These are phyloP conservation scores for Bidens hawaiensis DNA, from an alignment of 140 eudicot genomes.

Conservation along the genomic window DNA sequence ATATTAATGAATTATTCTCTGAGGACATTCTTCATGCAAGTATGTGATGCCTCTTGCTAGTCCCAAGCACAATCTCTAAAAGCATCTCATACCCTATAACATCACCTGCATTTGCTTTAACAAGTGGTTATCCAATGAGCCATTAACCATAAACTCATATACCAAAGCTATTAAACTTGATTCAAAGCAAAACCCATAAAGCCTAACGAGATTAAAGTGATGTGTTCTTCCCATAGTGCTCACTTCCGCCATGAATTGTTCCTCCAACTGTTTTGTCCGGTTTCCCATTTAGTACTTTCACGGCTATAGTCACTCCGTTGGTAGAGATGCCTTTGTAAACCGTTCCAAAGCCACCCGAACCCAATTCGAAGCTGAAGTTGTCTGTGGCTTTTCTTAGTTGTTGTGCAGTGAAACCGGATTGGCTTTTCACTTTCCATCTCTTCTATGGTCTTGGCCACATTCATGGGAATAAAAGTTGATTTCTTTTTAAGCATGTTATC, in stretches of 20 bases:
- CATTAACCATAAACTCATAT: too few species aligned
- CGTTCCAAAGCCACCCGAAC: conserved; percentile 35
- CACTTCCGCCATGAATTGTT: conserved; percentile 46
- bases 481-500: too few species aligned
- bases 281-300: conserved; percentile 25
- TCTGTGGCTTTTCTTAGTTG: conserved; percentile 24
- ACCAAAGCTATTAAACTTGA: too few species aligned
- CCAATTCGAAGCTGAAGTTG: conserved; percentile 15
- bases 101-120: conserved; percentile 3
- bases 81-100: conserved; percentile 17
- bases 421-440: conserved; percentile 34
- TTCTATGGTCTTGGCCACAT: too few species aligned
- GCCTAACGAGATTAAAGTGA: too few species aligned
- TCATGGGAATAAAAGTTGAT: too few species aligned
- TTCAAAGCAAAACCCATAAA: too few species aligned
- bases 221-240: too few species aligned
- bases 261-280: conserved; percentile 24
- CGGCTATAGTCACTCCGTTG: conserved; percentile 19
- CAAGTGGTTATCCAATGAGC: conserved; percentile 25
- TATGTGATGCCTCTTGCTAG: conserved; percentile 20
- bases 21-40: too few species aligned
- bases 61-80: conserved; percentile 16
- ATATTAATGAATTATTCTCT: conserved; percentile 33
- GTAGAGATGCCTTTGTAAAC: conserved; percentile 35
- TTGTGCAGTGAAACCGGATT: conserved; percentile 28